Percentiles rank a stretch among this genome's conserved stretches.
Evolutionary conservation across 306 rosid species (phyloP).

Genomic region (Gleditsia sinensis): DNA sequence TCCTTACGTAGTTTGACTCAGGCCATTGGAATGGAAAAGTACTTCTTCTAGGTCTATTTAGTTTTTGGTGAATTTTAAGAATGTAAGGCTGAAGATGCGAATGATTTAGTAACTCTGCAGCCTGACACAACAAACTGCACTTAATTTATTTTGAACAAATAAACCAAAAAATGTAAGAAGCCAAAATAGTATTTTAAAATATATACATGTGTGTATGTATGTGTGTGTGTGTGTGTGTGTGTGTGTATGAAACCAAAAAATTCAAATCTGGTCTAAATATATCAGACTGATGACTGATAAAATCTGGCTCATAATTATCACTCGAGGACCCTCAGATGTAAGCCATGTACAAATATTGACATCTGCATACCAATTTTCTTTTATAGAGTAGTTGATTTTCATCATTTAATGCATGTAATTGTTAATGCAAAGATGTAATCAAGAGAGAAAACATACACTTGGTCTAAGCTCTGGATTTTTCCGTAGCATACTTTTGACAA

Average conservation of each 20-base stretch:
- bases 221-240: too few relatives aligned
- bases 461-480: constrained; percentile 98
- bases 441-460: constrained; percentile 62
- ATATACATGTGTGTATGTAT: background rate
- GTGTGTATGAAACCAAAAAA: too few relatives aligned
- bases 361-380: background rate
- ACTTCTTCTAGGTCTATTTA: constrained; percentile 66
- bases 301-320: background rate
- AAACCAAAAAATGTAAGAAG: constrained; percentile 7
- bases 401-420: background rate
- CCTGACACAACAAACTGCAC: constrained; percentile 51
- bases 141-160: constrained; percentile 13
- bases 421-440: constrained; percentile 18
- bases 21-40: constrained; percentile 58
- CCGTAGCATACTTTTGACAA: constrained; percentile 93
- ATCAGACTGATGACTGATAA: background rate
- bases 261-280: background rate
- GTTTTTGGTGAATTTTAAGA: constrained; percentile 73
- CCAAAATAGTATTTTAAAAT: background rate
- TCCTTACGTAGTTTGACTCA: constrained; percentile 56
- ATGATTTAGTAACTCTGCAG: constrained; percentile 80
- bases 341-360: background rate
- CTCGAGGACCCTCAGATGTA: constrained; percentile 3
- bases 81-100: constrained; percentile 86
- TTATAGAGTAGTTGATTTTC: background rate